Base-by-base conservation (phyloP, 176 grass and related monocot species). In the Phoenix dactylifera region DNA sequence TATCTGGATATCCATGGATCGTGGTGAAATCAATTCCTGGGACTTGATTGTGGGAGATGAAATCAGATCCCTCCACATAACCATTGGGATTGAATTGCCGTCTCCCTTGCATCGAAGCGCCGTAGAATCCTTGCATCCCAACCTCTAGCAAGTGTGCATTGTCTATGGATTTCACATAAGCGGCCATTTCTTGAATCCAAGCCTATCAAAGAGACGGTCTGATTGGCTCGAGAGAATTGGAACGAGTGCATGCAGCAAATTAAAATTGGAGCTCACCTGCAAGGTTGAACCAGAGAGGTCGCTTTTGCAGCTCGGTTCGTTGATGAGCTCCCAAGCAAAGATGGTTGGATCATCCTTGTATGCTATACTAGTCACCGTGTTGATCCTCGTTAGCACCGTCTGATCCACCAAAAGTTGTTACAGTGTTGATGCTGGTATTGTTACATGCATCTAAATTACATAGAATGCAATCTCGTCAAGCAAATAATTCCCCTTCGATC, bases 271-370 rank as follows among this genome's bases (percentile, higher is more conserved):
- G 0, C 35, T 10, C 9, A 72, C 69, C 58, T 62, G 69, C 0
- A 72, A 22, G 6, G 58, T 72, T 6, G 0, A 17, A 1, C 69
- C 69, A 16, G 69, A 72, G 10, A 62, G 69, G 12, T 61, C 69
- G 10, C 9, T 52, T 16, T 29, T 5, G 15, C 69, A 72, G 1
- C 56, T 35, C 0, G 68, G 68, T 24, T 71, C 68, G 6, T 71
- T 71, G 23, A 71, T 51, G 68, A 71, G 68, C 23, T 71, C 68
- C 68, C 68, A 71, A n/a, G 57, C 22, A 22, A 72, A 58, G 16
- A 72, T 72, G 15, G 57, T 20, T 1, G 69, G 22, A 3, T 72
- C 69, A 7, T 72, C 69, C 48, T 61, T 72, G 14, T 72, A 72
- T 15, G 24, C 23, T 16, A 72, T 17, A 4, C 69, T 18, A 16